Evolutionary conservation across 2,329 filamentous ascomycete genomes (phyloP).

Genomic region (Neonectria sp.): DNA sequence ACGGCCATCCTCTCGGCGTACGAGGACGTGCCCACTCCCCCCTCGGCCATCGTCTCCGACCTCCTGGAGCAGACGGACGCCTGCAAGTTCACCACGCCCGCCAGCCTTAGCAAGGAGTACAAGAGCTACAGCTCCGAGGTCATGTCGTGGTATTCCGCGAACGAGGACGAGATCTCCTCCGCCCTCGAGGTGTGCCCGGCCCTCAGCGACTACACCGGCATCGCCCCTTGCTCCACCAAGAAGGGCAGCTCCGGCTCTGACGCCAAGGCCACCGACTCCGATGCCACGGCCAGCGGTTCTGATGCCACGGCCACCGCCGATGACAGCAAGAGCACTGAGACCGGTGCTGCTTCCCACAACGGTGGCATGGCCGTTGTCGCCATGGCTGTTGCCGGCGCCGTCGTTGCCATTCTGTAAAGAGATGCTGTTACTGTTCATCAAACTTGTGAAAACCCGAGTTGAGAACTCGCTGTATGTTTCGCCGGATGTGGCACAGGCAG

Average conservation of each 20-base stretch:
- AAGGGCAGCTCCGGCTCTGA: constrained; percentile 12
- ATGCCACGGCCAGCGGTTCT: constrained; percentile 5
- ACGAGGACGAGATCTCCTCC: constrained; percentile 47
- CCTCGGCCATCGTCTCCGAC: constrained; percentile 48
- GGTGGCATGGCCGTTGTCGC: constrained; percentile 50
- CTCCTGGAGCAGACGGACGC: constrained; percentile 46
- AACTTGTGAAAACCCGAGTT: background rate
- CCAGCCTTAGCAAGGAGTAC: constrained; percentile 51
- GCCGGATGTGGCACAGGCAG: background rate
- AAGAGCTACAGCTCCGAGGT: constrained; percentile 51
- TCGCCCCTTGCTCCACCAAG: constrained; percentile 43
- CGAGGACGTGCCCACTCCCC: constrained; percentile 50
- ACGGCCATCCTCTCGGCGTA: constrained; percentile 43
- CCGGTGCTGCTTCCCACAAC: constrained; percentile 41
- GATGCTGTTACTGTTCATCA: background rate
- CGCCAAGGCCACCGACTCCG: background rate
- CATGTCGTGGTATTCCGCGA: constrained; percentile 49
- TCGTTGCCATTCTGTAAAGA: constrained; percentile 49
- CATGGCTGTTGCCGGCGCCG: constrained; percentile 49
- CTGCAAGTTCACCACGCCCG: constrained; percentile 52
- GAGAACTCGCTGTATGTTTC: background rate
- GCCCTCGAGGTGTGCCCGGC: constrained; percentile 48
- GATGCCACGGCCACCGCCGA: constrained; percentile 7
- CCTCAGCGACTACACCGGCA: constrained; percentile 33
- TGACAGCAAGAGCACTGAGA: constrained; percentile 18